A percentile compares a stretch with the other conserved stretches of the same genome.
Conservation (phyloP, 2,329 filamentous ascomycete genomes). For the Pseudofabraea citricarpa region DNA sequence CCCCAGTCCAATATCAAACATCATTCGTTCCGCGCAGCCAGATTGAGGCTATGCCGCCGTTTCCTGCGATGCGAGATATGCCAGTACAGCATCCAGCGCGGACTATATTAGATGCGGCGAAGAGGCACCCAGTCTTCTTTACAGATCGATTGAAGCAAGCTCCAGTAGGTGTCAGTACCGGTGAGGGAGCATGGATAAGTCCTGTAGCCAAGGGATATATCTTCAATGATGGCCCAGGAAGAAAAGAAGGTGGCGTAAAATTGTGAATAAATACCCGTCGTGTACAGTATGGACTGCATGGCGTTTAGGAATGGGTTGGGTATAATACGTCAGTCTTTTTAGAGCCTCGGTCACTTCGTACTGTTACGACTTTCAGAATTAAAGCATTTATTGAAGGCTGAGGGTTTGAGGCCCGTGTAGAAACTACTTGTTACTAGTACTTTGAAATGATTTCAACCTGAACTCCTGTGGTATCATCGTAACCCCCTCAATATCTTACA, state of each 20-base stretch:
- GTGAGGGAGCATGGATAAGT: conserved; percentile 27
- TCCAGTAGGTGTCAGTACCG: conserved; percentile 32
- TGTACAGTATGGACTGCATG: not conserved
- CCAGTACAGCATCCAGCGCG: conserved; percentile 22
- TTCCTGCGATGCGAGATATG: conserved; percentile 11
- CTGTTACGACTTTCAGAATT: too few species aligned
- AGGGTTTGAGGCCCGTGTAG: too few species aligned
- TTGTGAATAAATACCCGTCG: conserved; percentile 21
- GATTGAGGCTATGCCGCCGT: conserved; percentile 43
- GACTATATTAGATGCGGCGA: conserved; percentile 42
- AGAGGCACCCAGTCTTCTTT: conserved; percentile 72
- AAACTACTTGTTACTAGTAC: too few species aligned
- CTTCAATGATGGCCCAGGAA: conserved; percentile 42
- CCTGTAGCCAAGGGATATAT: conserved; percentile 58
- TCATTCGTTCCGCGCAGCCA: conserved; percentile 33
- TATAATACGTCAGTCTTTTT: too few species aligned
- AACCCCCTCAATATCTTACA: conserved; percentile 3
- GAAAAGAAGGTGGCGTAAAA: conserved; percentile 19
- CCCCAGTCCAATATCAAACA: too few species aligned
- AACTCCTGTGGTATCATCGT: conserved; percentile 8
- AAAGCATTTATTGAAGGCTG: too few species aligned
- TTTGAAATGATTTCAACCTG: not conserved
- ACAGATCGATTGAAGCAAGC: conserved; percentile 56
- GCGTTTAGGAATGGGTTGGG: too few species aligned
- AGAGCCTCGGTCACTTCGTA: too few species aligned